Evolutionary conservation across 108 stramenopile species (phyloP).

Genomic region (Nitzschia sp.): DNA sequence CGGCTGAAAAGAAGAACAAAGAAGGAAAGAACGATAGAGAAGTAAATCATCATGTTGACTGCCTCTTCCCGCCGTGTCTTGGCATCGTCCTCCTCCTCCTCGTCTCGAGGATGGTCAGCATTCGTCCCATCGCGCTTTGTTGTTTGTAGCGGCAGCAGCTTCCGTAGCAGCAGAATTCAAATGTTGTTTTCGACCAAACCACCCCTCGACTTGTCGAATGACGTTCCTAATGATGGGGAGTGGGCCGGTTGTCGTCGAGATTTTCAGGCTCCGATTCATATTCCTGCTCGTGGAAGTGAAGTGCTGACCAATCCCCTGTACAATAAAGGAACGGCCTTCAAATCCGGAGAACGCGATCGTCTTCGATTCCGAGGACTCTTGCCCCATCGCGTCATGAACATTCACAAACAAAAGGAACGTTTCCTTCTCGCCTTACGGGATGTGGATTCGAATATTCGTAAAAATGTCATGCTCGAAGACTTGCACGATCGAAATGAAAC

Average conservation of each 20-base stretch:
- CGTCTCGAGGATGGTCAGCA: no score
- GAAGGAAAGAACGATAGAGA: no score
- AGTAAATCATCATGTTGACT: no score
- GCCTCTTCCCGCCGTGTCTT: no score
- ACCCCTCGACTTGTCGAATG: background rate
- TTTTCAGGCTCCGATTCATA: constrained; percentile 68
- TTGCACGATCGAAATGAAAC: constrained; percentile 97
- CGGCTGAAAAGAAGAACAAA: no score
- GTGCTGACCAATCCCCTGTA: constrained; percentile 65
- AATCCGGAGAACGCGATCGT: constrained; percentile 87
- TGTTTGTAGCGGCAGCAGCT: no score
- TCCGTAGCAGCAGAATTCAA: no score
- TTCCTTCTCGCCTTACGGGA: constrained; percentile 63
- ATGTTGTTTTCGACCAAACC: background rate
- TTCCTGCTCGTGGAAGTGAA: constrained; percentile 53
- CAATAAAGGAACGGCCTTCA: constrained; percentile 90
- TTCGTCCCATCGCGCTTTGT: no score
- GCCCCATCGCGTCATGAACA: constrained; percentile 68
- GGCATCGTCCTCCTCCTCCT: no score
- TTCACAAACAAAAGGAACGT: constrained; percentile 65
- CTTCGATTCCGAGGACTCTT: constrained; percentile 85
- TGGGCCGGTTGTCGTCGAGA: constrained; percentile 70
- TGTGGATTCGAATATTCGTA: constrained; percentile 78
- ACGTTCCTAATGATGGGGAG: constrained; percentile 47
- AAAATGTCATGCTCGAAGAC: constrained; percentile 90